These are phyloP conservation scores for Cordyceps militaris DNA, from an alignment of 2,329 filamentous ascomycete species.

Conservation along the genomic window DNA sequence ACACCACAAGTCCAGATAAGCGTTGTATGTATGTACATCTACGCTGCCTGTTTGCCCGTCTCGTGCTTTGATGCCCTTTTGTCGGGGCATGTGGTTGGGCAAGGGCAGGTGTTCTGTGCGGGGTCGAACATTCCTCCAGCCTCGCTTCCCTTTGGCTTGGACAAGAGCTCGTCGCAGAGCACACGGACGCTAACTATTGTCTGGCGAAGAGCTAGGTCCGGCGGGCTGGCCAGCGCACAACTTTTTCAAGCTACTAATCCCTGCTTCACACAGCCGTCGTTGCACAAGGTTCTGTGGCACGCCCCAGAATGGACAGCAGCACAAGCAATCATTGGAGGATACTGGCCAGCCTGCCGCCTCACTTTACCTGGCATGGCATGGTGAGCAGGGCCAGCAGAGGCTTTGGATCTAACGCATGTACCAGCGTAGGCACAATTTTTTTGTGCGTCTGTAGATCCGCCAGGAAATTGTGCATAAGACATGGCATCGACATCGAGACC, in stretches of 20 bases:
- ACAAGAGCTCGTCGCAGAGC: neutral
- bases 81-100: neutral
- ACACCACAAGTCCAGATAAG: neutral
- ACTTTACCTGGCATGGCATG: neutral
- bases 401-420: slow-evolving; percentile 1
- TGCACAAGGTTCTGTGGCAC: slow-evolving; percentile 1
- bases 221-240: slow-evolving; percentile 4
- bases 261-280: slow-evolving; percentile 8
- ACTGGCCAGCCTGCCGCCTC: neutral
- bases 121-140: neutral
- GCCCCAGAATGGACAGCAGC: neutral
- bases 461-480: slow-evolving; percentile 8
- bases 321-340: neutral
- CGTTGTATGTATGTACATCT: neutral
- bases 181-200: slow-evolving; percentile 1
- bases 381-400: neutral
- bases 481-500: slow-evolving; percentile 6
- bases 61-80: neutral
- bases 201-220: neutral
- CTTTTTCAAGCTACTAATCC: slow-evolving; percentile 1
- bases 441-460: slow-evolving; percentile 10
- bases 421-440: slow-evolving; percentile 4
- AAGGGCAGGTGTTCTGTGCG: neutral
- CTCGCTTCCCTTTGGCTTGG: neutral
- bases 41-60: neutral